These are phyloP conservation scores for Fraxinus sp. DNA, from an alignment of 305 asterid genomes.

Conservation along the genomic window DNA sequence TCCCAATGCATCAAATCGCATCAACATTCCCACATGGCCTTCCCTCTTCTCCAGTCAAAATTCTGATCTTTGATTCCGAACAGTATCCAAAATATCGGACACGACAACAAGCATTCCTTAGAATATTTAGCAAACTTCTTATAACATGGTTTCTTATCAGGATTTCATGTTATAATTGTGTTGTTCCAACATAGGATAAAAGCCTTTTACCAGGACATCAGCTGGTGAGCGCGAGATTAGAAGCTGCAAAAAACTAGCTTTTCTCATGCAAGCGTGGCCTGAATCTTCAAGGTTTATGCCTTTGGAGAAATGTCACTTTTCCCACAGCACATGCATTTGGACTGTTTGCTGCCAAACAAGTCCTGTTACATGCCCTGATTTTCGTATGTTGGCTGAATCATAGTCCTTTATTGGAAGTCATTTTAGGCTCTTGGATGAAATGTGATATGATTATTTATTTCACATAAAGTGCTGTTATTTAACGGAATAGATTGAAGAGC, in stretches of 20 bases:
- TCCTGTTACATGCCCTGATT: background rate
- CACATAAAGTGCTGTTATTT: background rate
- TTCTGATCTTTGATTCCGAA: background rate
- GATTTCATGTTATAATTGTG: background rate
- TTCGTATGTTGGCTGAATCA: background rate
- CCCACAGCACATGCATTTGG: background rate
- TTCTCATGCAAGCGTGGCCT: background rate
- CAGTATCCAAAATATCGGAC: background rate
- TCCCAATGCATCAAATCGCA: background rate
- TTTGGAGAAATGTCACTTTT: background rate
- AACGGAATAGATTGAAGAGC: background rate
- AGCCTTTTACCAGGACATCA: background rate
- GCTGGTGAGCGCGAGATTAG: background rate
- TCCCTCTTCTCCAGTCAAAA: background rate
- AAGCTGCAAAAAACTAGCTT: background rate
- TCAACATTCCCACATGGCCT: background rate
- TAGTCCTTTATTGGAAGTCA: background rate
- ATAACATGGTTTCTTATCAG: background rate
- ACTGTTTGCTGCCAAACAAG: background rate
- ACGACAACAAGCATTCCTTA: background rate
- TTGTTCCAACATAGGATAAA: background rate
- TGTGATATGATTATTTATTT: background rate
- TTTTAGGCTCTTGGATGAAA: background rate
- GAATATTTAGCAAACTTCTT: background rate
- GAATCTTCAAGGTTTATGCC: background rate